Evolutionary conservation across 768 basidiomycete genomes (phyloP), one percentile per base, ranked within the genome.

Genomic region (Russula earlei): DNA sequence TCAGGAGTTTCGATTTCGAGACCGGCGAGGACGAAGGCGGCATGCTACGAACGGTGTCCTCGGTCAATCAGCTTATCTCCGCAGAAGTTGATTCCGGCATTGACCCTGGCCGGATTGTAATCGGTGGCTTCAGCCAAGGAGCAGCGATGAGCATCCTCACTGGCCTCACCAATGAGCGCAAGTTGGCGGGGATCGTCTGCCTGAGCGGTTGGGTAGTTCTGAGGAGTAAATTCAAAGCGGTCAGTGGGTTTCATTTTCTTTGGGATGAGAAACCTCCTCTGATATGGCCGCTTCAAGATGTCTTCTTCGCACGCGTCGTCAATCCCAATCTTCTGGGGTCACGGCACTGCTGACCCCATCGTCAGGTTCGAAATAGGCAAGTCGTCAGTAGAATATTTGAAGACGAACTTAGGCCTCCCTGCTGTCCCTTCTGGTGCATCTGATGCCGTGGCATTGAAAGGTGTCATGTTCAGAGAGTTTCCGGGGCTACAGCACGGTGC

Each of bases 81-180:
- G 74, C 76, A 2, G 93, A 97, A 69, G 74, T 93, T 19, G 80
- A 83, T 46, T 74, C 76, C 8, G 88, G 88, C 33, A 80, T 85
- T 50, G 76, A 81, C 9, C 71, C 84, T 24, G 74, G 76, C 52
- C 80, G 86, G 49, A 86, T 95, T 63, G 77, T 95, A 31, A 69
- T 97, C 22, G 91, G 90, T 34, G 93, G 93, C 10, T 95, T 94
- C 72, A 86, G 83, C 58, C 92, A 95, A 67, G 92, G 90, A 36
- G 88, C 76, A 38, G 80, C 84, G 22, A 84, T 94, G 75, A 77
- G 83, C 8, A 72, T 92, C n/a, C 70, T 93, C 47, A 81, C 83
- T 4, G 90, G 82, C 8, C 71, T 94, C 55, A 85, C 81, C 2
- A 74, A 73, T 3, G 80, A 82, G 60, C 72, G 79, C 56, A 83